Base-by-base conservation (phyloP, 768 basidiomycete species). In the Rhizopogon roseolus region DNA sequence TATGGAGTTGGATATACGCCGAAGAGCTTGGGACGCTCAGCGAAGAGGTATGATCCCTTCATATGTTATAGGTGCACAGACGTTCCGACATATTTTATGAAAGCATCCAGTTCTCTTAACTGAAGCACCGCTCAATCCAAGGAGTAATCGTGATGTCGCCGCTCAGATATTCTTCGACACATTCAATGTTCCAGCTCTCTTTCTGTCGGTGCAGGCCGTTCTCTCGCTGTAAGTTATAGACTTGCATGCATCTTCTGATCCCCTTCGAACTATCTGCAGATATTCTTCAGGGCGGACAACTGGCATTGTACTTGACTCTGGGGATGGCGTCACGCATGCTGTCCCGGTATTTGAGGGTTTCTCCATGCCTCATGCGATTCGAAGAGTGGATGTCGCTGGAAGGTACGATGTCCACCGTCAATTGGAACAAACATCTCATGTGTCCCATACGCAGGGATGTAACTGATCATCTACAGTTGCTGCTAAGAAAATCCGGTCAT, bases 81-180 rank as follows among this genome's bases (percentile, higher is more conserved):
- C 27, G 36, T 22, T 55, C n/a, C 41, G 51, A 48, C 57, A 45
- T 49, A 40, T 49, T 60, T 42, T 60, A 50, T 56, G 40, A 42
- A 55, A 99, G 96, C 97, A 99, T 71, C 97, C 97, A 36, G 97
- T 98, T 28, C 76, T 99, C 54, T 76, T 99, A 52, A 99, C 97
- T 9, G 97, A 99, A 74, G 96, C 97, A 28, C 96, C 97, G 6
- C 76, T 99, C 58, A 99, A 99, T 71, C 97, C 97, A 56, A 84
- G 95, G 64, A 87, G 85, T 66, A 98, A 99, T 73, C 85, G 97
- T 57, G 97, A 98, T 69, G 81, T 93, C 41, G 94, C 95, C 13
- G 96, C 97, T 8, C 95, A 98, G 73, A 97, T 98, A 72, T 96
- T 99, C 74, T 99, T 98, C 70, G 97, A 99, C 67, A 98, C 97